These are phyloP conservation scores for Globisporangium spiculum DNA, from an alignment of 352 stramenopile species.

Conservation along the genomic window DNA sequence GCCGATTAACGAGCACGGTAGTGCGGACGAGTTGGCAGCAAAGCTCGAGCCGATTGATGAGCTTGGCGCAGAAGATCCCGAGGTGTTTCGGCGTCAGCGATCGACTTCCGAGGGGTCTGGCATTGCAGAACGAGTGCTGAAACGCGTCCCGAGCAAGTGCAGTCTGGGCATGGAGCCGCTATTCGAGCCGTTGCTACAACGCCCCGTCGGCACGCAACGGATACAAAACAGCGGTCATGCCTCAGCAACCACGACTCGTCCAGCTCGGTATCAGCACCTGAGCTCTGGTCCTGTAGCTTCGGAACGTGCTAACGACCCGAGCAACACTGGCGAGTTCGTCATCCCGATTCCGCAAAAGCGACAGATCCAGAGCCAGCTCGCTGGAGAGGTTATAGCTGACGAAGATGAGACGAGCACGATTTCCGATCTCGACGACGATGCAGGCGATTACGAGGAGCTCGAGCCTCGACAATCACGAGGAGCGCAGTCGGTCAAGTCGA, in stretches of 20 bases:
- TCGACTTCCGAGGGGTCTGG: constrained; percentile 21
- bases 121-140: constrained; percentile 8
- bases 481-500: constrained; percentile 43
- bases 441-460: constrained; percentile 21
- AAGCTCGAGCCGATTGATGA: constrained; percentile 12
- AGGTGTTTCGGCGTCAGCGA: constrained; percentile 15
- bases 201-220: constrained; percentile 57
- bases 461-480: not conserved
- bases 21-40: not conserved
- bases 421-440: constrained; percentile 15
- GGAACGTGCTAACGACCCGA: constrained; percentile 12
- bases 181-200: constrained; percentile 72
- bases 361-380: constrained; percentile 44
- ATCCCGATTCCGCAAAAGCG: constrained; percentile 34
- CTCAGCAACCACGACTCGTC: not conserved
- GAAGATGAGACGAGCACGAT: constrained; percentile 27
- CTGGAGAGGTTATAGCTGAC: constrained; percentile 24
- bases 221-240: not conserved
- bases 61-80: constrained; percentile 9
- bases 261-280: constrained; percentile 3
- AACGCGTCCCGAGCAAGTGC: constrained; percentile 34
- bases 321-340: constrained; percentile 11
- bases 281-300: not conserved
- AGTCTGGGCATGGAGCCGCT: constrained; percentile 66
- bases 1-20: not conserved